These are phyloP conservation scores for apple (Malus domestica) DNA, from an alignment of 306 rosid species.

Conservation along the genomic window DNA sequence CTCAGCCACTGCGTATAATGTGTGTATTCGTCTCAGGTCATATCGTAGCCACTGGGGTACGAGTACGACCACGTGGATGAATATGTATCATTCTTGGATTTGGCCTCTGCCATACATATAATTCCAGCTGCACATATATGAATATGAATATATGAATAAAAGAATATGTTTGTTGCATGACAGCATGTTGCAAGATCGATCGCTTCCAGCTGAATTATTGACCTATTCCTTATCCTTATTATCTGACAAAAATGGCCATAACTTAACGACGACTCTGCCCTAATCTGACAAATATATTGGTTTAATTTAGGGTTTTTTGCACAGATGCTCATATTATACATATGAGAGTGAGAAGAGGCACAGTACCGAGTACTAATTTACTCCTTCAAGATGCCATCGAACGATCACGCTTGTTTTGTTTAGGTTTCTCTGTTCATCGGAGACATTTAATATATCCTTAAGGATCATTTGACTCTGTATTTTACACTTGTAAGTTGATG, in stretches of 20 bases:
- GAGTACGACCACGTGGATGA: conserved; percentile 20
- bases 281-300: neutral
- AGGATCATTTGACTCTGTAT: neutral
- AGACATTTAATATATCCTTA: neutral
- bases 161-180: neutral
- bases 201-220: neutral
- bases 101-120: neutral
- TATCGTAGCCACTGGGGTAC: neutral
- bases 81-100: conserved; percentile 1
- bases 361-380: neutral
- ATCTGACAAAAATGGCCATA: neutral
- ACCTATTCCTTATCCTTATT: neutral
- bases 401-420: neutral
- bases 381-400: neutral
- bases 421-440: neutral
- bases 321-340: neutral
- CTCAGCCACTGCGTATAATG: neutral
- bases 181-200: conserved; percentile 14
- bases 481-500: neutral
- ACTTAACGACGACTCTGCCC: conserved; percentile 2
- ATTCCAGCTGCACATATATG: conserved; percentile 19
- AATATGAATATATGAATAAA: neutral
- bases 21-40: neutral
- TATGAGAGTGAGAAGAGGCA: neutral
- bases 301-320: neutral